These are phyloP conservation scores for Gonium pectorale DNA, from an alignment of 139 green algal species.

Conservation along the genomic window DNA sequence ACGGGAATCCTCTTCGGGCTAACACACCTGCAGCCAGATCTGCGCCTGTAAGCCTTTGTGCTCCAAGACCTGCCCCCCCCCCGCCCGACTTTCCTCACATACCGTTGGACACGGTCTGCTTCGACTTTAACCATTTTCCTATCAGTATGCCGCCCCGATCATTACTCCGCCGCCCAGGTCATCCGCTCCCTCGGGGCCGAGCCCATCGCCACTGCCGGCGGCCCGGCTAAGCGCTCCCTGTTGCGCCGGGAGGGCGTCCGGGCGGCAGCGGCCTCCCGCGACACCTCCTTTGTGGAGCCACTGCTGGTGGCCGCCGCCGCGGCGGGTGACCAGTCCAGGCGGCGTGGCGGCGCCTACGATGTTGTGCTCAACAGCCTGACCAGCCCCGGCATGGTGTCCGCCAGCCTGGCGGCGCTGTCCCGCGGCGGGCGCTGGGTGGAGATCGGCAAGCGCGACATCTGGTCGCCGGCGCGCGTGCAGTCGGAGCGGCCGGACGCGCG, in stretches of 20 bases:
- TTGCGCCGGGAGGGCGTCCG: slow-evolving; percentile 64
- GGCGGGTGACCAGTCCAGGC: neutral
- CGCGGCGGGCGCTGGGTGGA: slow-evolving; percentile 79
- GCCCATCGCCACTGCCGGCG: slow-evolving; percentile 67
- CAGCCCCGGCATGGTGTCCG: slow-evolving; percentile 89
- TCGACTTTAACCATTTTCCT: too few relatives aligned
- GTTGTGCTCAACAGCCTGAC: slow-evolving; percentile 91
- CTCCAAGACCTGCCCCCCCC: too few relatives aligned
- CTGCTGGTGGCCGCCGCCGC: slow-evolving; percentile 7
- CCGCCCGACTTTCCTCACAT: too few relatives aligned
- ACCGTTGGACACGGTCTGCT: too few relatives aligned
- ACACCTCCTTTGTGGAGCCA: slow-evolving; percentile 47
- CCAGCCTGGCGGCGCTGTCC: slow-evolving; percentile 71
- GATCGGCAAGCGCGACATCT: slow-evolving; percentile 94
- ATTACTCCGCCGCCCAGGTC: slow-evolving; percentile 66
- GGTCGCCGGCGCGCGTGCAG: slow-evolving; percentile 45
- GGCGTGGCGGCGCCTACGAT: neutral
- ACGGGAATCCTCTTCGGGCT: too few relatives aligned
- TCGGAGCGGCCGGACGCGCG: slow-evolving; percentile 81
- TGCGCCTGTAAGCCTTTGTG: too few relatives aligned
- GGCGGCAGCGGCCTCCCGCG: slow-evolving; percentile 42
- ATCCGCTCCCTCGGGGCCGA: slow-evolving; percentile 56
- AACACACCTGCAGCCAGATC: too few relatives aligned
- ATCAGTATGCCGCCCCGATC: too few relatives aligned
- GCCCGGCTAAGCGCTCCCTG: slow-evolving; percentile 69